Evolutionary conservation across 2,329 filamentous ascomycete species (phyloP), one percentile per base, ranked within the genome.

Genomic region (Nemania sp.): DNA sequence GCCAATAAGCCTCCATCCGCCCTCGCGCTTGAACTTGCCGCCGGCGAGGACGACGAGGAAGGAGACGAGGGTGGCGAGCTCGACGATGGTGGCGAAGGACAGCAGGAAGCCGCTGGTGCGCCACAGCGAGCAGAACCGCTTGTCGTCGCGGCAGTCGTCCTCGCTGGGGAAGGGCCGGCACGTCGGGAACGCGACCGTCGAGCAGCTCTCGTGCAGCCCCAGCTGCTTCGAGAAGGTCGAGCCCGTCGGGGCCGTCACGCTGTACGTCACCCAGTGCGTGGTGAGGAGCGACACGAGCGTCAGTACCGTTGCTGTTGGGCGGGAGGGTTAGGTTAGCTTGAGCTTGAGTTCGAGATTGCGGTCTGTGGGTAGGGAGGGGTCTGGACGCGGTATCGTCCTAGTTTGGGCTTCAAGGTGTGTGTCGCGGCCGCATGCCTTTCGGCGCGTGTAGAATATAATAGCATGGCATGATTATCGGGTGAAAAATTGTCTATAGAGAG

Each of bases 61-160:
- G 20, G 90, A 88, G 29, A 97, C 90, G n/a, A 97, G 81, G 6
- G 90, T 90, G 63, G 92, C 93, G 47, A 96, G 87, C 79, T 97
- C 91, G 45, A 96, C 79, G n/a, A 97, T 89, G 43, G 93, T 88
- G 7, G 92, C 88, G 74, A 98, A 92, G 60, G 90, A 92, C 83
- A 97, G 93, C 71, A 97, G 81, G 81, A 98, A 98, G 26, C 93
- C 94, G 41, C 93, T 90, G 27, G 90, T 93, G 67, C 92, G 88
- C 95, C 95, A 99, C 86, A 97, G 92, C 74, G 90, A 92, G 84
- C 96, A 98, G 82, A 98, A 98, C 76, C 90, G 89, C 59, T 89
- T 86, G 73, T 90, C 87, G 60, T 88, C 87, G 73, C 85, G 82
- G 80, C 93, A 95, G 77, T 93, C 90, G 64, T 87, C 84, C 62